Conservation (phyloP, 2,329 filamentous ascomycete species). For the Aureobasidium uvarum region DNA sequence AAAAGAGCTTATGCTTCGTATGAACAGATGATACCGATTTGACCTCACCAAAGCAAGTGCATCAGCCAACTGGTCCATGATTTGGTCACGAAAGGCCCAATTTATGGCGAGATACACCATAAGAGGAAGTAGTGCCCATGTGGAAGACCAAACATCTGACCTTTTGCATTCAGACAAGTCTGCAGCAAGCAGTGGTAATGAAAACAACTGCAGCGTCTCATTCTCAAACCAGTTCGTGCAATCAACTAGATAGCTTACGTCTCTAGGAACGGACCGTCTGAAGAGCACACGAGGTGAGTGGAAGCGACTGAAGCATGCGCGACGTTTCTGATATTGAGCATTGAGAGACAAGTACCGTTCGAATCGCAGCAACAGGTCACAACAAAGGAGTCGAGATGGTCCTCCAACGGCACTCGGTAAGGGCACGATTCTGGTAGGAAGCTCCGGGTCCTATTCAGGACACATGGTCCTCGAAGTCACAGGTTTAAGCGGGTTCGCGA, state of each 20-base stretch:
- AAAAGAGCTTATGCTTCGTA: not conserved
- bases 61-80: not conserved
- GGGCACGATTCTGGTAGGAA: not conserved
- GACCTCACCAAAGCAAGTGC: not conserved
- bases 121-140: too few species aligned
- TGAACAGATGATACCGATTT: not conserved
- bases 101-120: not conserved
- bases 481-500: constrained; percentile 8
- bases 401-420: not conserved
- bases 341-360: not conserved
- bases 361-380: not conserved
- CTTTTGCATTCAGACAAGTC: not conserved
- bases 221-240: not conserved
- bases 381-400: not conserved
- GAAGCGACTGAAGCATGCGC: constrained; percentile 6
- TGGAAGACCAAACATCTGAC: not conserved
- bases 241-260: not conserved
- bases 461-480: not conserved
- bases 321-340: constrained; percentile 4
- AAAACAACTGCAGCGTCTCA: not conserved
- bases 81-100: not conserved
- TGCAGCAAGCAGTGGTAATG: not conserved
- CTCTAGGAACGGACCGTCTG: not conserved
- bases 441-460: not conserved
- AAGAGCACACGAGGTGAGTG: not conserved